Conservation (phyloP, 306 rosid species). For the Dryas drummondii region DNA sequence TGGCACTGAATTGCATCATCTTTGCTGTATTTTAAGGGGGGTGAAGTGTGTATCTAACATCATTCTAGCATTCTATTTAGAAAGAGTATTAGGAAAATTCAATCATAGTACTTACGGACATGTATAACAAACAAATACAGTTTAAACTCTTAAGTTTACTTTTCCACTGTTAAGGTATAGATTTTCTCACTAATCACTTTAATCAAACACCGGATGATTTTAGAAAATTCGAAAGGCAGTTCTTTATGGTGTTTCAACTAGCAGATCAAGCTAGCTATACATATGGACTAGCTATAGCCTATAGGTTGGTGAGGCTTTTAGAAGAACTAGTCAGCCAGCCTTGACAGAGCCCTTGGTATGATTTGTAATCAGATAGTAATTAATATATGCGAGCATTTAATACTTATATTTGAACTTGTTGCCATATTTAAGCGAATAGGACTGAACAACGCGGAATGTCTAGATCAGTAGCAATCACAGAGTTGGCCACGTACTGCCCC, state of each 20-base stretch:
- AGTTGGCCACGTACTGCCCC: no score
- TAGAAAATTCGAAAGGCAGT: no score
- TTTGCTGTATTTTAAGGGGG: no score
- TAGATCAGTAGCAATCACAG: background rate
- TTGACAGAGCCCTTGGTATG: background rate
- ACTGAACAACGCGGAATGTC: background rate
- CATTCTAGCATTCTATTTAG: no score
- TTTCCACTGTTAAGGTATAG: no score
- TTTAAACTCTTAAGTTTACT: no score
- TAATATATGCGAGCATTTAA: background rate
- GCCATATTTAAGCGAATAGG: background rate
- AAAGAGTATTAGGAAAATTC: no score
- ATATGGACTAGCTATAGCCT: background rate
- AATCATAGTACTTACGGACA: no score
- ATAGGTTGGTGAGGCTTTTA: background rate
- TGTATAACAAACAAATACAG: no score
- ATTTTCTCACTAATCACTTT: background rate
- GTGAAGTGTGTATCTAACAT: no score
- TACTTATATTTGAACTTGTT: background rate
- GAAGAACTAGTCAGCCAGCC: background rate
- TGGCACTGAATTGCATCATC: no score
- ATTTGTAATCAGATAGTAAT: background rate
- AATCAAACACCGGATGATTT: no score
- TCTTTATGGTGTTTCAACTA: background rate
- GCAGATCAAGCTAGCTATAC: background rate